Conservation (phyloP, 2,329 filamentous ascomycete genomes). For the Cytospora piceae region DNA sequence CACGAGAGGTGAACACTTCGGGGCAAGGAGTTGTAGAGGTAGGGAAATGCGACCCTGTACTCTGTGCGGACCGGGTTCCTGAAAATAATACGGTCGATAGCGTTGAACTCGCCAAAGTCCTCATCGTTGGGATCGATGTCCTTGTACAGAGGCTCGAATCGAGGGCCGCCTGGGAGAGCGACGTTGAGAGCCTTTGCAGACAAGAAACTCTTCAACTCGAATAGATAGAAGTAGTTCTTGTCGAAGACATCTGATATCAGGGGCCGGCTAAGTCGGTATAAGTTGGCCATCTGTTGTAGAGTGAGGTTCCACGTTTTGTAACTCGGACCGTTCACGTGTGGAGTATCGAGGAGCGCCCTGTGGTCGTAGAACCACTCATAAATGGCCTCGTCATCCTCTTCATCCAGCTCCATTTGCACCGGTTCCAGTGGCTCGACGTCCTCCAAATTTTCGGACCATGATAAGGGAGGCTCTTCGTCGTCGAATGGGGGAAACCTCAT, state of each 20-base stretch:
- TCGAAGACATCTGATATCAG: constrained; percentile 91
- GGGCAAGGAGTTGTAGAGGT: constrained; percentile 93
- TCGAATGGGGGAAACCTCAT: constrained; percentile 99
- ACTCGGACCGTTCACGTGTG: constrained; percentile 93
- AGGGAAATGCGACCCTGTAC: constrained; percentile 92
- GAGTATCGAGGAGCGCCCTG: constrained; percentile 83
- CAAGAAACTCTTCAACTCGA: constrained; percentile 91
- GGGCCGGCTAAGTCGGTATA: constrained; percentile 90
- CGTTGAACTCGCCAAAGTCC: constrained; percentile 99
- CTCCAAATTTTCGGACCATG: constrained; percentile 98
- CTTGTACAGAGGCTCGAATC: constrained; percentile 97
- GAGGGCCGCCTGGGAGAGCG: constrained; percentile 93
- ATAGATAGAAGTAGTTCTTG: constrained; percentile 97
- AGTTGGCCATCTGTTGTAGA: constrained; percentile 91
- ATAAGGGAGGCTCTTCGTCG: constrained; percentile 95
- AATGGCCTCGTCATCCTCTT: constrained; percentile 87
- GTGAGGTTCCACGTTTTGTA: constrained; percentile 96
- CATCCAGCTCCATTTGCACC: constrained; percentile 97
- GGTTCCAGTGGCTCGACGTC: constrained; percentile 97
- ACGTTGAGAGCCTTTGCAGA: constrained; percentile 97
- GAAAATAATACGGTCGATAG: constrained; percentile 99
- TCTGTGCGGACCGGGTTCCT: constrained; percentile 92
- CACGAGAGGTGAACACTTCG: constrained; percentile 91
- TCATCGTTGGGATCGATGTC: constrained; percentile 98
- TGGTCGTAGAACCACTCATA: constrained; percentile 99